A percentile compares a stretch with the other conserved stretches of the same genome.
phyloP scores from a whole-genome alignment of 345 rosid genomes.

The Acer campestre region DNA sequence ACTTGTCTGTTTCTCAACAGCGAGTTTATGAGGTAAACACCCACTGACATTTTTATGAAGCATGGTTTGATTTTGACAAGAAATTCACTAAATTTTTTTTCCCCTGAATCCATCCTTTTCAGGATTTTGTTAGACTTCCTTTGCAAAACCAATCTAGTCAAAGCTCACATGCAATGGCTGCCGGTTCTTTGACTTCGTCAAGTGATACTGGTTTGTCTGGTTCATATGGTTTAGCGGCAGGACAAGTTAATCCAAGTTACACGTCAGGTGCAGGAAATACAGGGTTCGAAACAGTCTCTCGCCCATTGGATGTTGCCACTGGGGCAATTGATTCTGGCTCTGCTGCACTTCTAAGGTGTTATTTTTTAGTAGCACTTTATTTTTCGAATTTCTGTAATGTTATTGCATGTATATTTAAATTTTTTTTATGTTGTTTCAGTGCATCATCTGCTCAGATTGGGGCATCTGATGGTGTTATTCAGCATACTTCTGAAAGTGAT shows the following conservation, averaged over 20 bases:
- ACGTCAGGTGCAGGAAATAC: slow-evolving; percentile 49
- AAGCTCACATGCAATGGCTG: slow-evolving; percentile 55
- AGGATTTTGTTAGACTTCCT: slow-evolving; percentile 98
- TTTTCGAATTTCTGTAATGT: not conserved
- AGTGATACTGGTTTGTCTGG: slow-evolving; percentile 47
- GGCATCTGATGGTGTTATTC: slow-evolving; percentile 48
- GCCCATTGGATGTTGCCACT: slow-evolving; percentile 58
- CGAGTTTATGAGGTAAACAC: slow-evolving; percentile 88
- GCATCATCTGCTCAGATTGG: slow-evolving; percentile 54
- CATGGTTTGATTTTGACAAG: slow-evolving; percentile 16
- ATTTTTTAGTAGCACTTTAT: slow-evolving; percentile 4
- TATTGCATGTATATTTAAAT: slow-evolving; percentile 17
- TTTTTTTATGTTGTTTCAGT: slow-evolving; percentile 39
- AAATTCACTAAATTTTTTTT: slow-evolving; percentile 13
- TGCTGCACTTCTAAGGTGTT: slow-evolving; percentile 60
- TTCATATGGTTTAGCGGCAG: slow-evolving; percentile 52
- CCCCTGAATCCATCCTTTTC: slow-evolving; percentile 20
- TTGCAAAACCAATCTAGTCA: slow-evolving; percentile 91
- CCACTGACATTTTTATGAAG: slow-evolving; percentile 17
- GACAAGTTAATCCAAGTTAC: slow-evolving; percentile 53
- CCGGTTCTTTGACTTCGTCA: slow-evolving; percentile 57
- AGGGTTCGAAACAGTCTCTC: slow-evolving; percentile 57
- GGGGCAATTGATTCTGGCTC: slow-evolving; percentile 62
- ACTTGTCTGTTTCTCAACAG: slow-evolving; percentile 82
- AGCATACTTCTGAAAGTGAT: slow-evolving; percentile 49